phyloP scores from a whole-genome alignment of 768 basidiomycete genomes.

The Tulasnella sp. region DNA sequence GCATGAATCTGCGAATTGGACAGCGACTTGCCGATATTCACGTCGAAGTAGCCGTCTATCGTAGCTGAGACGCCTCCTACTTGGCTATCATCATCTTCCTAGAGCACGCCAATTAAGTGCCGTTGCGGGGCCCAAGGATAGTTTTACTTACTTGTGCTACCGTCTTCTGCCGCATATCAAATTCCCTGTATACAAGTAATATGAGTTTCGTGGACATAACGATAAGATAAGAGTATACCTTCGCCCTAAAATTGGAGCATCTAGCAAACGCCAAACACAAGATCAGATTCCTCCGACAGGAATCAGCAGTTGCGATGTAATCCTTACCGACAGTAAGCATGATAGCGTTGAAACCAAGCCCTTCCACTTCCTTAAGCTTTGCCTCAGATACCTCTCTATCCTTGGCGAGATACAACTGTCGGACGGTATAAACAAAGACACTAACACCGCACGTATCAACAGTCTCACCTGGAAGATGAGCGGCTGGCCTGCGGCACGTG shows the following conservation, averaged over 20 bases:
- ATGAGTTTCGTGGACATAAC: not conserved
- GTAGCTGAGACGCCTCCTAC: slow-evolving; percentile 5
- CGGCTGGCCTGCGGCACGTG: slow-evolving; percentile 13
- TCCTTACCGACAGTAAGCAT: slow-evolving; percentile 55
- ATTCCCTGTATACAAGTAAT: slow-evolving; percentile 38
- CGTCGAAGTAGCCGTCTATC: slow-evolving; percentile 13
- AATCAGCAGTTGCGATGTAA: too few relatives aligned
- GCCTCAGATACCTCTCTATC: slow-evolving; percentile 55
- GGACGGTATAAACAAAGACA: not conserved
- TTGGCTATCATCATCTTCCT: slow-evolving; percentile 1
- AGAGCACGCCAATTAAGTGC: not conserved
- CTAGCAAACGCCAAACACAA: slow-evolving; percentile 30
- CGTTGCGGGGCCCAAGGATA: not conserved
- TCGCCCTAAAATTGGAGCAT: slow-evolving; percentile 65
- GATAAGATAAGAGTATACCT: slow-evolving; percentile 24
- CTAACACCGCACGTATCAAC: not conserved
- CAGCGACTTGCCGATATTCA: not conserved
- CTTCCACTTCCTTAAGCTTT: slow-evolving; percentile 60
- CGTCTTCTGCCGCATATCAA: slow-evolving; percentile 32
- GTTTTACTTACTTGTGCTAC: not conserved
- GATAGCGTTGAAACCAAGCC: slow-evolving; percentile 74
- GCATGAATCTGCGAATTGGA: not conserved
- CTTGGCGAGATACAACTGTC: slow-evolving; percentile 69
- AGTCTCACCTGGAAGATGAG: slow-evolving; percentile 16
- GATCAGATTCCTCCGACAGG: not conserved